Percentiles rank a stretch among this genome's conserved stretches.
phyloP scores from a whole-genome alignment of 768 basidiomycete genomes.

The Sporobolomyces pararoseus region DNA sequence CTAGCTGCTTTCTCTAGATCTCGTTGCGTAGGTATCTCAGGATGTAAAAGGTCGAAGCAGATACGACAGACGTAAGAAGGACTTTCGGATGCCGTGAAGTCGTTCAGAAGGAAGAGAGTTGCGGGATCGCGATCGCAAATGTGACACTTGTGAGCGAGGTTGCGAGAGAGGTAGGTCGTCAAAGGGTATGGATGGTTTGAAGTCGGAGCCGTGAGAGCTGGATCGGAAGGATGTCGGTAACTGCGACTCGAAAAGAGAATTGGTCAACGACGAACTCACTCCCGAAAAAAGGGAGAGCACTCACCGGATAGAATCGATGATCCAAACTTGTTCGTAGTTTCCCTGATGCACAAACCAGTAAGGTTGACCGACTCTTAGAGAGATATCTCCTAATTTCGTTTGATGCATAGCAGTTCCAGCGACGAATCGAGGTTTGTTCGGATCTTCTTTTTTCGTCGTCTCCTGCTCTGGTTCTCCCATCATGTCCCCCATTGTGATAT shows the following conservation, averaged over 20 bases:
- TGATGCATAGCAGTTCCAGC: background rate
- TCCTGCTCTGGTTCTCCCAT: background rate
- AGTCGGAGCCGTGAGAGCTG: background rate
- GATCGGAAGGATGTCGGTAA: constrained; percentile 11
- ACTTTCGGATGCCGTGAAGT: constrained; percentile 18
- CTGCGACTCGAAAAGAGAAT: too few relatives aligned
- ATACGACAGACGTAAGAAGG: constrained; percentile 2
- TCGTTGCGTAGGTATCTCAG: constrained; percentile 1
- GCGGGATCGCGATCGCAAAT: constrained; percentile 22
- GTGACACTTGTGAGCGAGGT: background rate
- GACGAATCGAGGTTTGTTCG: constrained; percentile 3
- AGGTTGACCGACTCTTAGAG: constrained; percentile 15
- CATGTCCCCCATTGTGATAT: background rate
- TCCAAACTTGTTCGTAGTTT: constrained; percentile 25
- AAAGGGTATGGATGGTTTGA: constrained; percentile 9
- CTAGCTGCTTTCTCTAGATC: background rate
- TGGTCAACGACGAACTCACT: too few relatives aligned
- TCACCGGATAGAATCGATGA: constrained; percentile 20
- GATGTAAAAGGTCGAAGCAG: constrained; percentile 21
- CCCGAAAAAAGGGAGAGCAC: background rate
- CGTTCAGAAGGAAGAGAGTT: background rate
- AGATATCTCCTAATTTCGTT: constrained; percentile 12
- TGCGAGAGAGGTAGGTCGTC: constrained; percentile 25
- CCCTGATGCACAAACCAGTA: constrained; percentile 28
- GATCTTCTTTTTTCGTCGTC: background rate